Conservation (phyloP, 306 rosid genomes). For the Quercus aquifolioides region DNA sequence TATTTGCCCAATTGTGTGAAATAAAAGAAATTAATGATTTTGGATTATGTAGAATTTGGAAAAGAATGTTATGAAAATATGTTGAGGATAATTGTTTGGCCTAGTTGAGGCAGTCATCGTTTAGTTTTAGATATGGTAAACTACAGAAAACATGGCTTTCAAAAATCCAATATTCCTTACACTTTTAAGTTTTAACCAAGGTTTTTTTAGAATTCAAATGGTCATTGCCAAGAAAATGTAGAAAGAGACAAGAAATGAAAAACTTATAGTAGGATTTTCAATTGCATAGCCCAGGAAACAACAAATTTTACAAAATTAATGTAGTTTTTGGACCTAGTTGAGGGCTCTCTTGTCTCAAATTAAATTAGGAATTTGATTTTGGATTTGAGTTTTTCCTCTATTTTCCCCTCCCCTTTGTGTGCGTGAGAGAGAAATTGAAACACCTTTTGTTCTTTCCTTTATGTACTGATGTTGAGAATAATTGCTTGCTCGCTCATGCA, state of each 20-base stretch:
- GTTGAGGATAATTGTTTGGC: background rate
- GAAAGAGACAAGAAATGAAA: background rate
- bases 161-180: too few species aligned
- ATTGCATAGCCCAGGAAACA: background rate
- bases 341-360: background rate
- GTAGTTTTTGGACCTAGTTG: background rate
- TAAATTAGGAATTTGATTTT: background rate
- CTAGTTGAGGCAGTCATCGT: background rate
- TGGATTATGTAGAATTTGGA: background rate
- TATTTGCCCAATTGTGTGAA: background rate
- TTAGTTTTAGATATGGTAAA: background rate
- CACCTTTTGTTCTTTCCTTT: background rate
- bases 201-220: background rate
- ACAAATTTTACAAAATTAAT: background rate
- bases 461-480: background rate
- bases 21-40: background rate
- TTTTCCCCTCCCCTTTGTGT: background rate
- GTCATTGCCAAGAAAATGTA: background rate
- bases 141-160: background rate
- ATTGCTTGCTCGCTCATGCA: constrained; percentile 11
- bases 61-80: background rate
- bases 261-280: background rate
- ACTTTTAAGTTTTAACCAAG: too few species aligned
- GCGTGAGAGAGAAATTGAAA: background rate
- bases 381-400: background rate